Base-by-base conservation (phyloP, 2,329 filamentous ascomycete genomes). In the Pseudopithomyces chartarum region DNA sequence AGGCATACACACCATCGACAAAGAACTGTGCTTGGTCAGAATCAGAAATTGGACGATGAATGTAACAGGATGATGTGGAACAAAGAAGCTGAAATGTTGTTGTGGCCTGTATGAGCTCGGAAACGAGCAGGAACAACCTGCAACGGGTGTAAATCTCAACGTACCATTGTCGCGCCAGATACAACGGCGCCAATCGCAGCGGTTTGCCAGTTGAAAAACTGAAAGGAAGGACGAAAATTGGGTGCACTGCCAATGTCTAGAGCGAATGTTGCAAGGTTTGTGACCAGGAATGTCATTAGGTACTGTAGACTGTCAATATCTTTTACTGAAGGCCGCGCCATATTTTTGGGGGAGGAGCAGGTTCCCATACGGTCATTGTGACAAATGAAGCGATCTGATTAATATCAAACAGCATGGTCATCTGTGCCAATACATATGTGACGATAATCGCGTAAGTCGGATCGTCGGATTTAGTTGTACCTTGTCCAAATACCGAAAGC, bases 351-450 rank as follows among this genome's bases (percentile, higher is more conserved):
- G n/a, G n/a, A n/a, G n/a, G n/a, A n/a, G n/a, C n/a, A n/a, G n/a
- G n/a, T n/a, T n/a, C n/a, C n/a, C n/a, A n/a, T 61, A 67, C 65
- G n/a, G 90, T 90, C 90, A 96, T 96, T 1, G 92, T 94, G 44
- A 96, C 91, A 55, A 96, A 87, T 0, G 91, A 94, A 6, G 92
- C 92, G 65, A 96, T 96, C 69, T 91, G 89, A 71, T 96, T 95
- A 63, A 96, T 85, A 67, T 96, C 87, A 43, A 90, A 89, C 49
- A 96, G 84, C 76, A 96, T 88, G 0, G 91, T 91, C 26, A 93
- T 62, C 70, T 96, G 92, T 0, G 91, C 87, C 54, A 94, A 84
- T 3, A 84, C 62, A 68, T 90, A 94, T 0, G 91, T 95, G 33
- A 92, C 75, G 19, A 94, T 74, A 51, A 96, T 90, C 3, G 92